Evolutionary conservation across 257 asterid genomes (phyloP), one percentile per base, ranked within the genome.

Genomic region (Perilla frutescens): DNA sequence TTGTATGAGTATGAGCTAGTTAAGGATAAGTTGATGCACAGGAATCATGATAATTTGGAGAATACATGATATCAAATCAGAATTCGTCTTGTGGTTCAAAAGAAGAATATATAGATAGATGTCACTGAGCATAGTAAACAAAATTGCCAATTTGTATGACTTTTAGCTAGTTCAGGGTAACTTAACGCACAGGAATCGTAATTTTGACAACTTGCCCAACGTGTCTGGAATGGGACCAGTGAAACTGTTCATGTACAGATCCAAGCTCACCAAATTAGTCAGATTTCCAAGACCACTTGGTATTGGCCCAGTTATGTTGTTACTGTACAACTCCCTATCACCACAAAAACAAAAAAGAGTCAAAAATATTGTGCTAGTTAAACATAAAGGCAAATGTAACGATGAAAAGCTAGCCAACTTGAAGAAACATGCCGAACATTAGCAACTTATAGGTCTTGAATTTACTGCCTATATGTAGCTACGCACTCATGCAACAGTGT

Each of bases 241-340:
- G 84, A 94, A 94, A 74, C 81, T 83, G 89, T 94, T 94, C 89
- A 91, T 75, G 90, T 94, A 94, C 81, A 94, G 90, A 87, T 94
- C 98, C 96, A 93, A 81, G 95, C 98, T 93, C 86, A 91, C 97
- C 89, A 93, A 86, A 82, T 91, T 93, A 58, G 98, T 94, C 77
- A 94, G 94, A 77, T 94, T 91, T 43, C 98, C 98, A 75, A 94
- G 93, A 78, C 90, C 96, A 64, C 80, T 81, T 5, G 98, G 98
- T 78, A 94, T 83, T 54, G 87, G 78, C 68, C 98, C 98, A 53
- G 84, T 91, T 60, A 94, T 94, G 83, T 90, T 94, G 77, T 94
- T 94, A 77, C 97, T 91, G 84, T 94, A 91, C 54, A 94, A 86
- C 84, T 94, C 98, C 96, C 98, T 94, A 82, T 59, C 72, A 77